Evolutionary conservation across 225 moss, liverwort and hornwort species (phyloP), one percentile per base, ranked within the genome.

Genomic region (Pleurozium schreberi): DNA sequence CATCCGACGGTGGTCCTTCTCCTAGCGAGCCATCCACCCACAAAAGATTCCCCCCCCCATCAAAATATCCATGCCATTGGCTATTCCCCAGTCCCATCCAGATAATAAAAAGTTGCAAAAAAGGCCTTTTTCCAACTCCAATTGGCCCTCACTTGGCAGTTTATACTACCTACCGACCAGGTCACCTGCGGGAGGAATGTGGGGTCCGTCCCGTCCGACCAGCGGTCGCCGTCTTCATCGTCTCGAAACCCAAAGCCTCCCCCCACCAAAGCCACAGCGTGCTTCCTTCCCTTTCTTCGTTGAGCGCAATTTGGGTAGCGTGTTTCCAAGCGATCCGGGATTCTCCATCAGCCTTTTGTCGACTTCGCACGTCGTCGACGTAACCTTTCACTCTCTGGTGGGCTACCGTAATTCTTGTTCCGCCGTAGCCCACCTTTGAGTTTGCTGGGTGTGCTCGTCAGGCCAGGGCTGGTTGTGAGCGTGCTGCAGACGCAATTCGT

Each of bases 391-490:
- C 65, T 69, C 30, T 6, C 65, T 66, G 85, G 90, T 85, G 89
- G 85, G 90, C 87, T 92, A 86, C 79, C 19, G 75, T 6, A 75
- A 67, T 55, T 60, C 36, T 11, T 30, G 42, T 73, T 40, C 50
- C 84, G 70, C 31, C 81, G 86, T 90, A 87, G 91, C 88, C 88
- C 91, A 69, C 88, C 86, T 88, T 83, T 25, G 82, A 7, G 83
- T 52, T 93, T 90, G 88, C 91, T 88, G 91, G 84, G 88, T 90
- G 93, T 91, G 86, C 64, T 88, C 90, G 86, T 70, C 84, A 88
- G 93, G 83, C 80, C 84, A 88, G 93, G 81, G 75, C 73, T 25
- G 18, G 63, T 82, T 55, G 88, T 53, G 84, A 27, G 80, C 75
- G 83, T 93, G 89, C 25, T 11, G 19, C 5, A 18, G 91, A 91